These are phyloP conservation scores for Colletotrichum aenigma DNA, from an alignment of 2,329 filamentous ascomycete genomes.

Conservation along the genomic window DNA sequence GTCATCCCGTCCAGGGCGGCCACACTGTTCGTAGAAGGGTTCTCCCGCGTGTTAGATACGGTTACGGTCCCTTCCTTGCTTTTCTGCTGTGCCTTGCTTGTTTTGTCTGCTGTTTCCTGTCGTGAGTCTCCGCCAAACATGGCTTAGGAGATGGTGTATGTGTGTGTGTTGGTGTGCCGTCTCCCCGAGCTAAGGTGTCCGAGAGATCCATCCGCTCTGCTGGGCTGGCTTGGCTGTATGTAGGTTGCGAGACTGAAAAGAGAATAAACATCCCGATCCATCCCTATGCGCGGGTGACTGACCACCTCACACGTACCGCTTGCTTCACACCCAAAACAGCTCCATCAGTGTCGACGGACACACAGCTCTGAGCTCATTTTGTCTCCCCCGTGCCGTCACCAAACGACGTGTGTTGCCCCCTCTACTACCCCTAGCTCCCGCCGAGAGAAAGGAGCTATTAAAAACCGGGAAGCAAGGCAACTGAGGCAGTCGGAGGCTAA, in stretches of 20 bases:
- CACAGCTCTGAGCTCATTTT: background rate
- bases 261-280: background rate
- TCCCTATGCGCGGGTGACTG: background rate
- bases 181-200: conserved; percentile 9
- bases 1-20: background rate
- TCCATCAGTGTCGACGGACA: background rate
- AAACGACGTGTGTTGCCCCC: background rate
- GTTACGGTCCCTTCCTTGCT: background rate
- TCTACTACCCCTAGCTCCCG: background rate
- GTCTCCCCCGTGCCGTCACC: background rate
- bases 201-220: background rate
- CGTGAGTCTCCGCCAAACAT: background rate
- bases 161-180: conserved; percentile 1
- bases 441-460: background rate
- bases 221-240: background rate
- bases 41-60: background rate
- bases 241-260: background rate
- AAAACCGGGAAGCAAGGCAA: background rate
- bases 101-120: background rate
- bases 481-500: background rate
- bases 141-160: background rate
- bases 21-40: background rate
- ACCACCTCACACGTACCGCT: background rate
- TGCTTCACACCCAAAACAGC: background rate
- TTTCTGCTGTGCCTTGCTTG: background rate